Evolutionary conservation across 1,284 basidiomycete genomes (phyloP).

Genomic region (Leccinum subfulvum): DNA sequence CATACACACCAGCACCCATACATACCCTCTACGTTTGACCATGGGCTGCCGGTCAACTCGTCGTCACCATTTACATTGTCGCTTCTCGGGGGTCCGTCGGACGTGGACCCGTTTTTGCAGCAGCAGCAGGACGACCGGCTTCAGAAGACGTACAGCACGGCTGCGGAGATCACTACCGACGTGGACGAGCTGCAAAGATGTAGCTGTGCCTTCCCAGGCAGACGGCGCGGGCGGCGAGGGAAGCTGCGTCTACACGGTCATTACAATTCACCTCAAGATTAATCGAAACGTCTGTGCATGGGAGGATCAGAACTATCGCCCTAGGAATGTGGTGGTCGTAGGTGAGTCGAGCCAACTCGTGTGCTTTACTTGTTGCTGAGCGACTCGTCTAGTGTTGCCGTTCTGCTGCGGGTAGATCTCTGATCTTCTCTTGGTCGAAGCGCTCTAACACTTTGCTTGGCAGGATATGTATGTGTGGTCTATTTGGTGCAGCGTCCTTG

Average conservation of each 20-base stretch:
- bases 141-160: slow-evolving; percentile 58
- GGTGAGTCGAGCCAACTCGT: too few relatives aligned
- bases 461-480: too few relatives aligned
- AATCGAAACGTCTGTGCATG: too few relatives aligned
- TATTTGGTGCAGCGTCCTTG: too few relatives aligned
- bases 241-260: neutral
- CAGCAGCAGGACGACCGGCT: slow-evolving; percentile 40
- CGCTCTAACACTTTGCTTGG: too few relatives aligned
- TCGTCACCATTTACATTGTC: slow-evolving; percentile 25
- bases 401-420: too few relatives aligned
- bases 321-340: too few relatives aligned
- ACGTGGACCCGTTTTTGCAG: slow-evolving; percentile 36
- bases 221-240: slow-evolving; percentile 9
- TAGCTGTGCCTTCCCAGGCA: slow-evolving; percentile 17
- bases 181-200: slow-evolving; percentile 68
- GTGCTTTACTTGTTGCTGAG: too few relatives aligned
- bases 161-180: slow-evolving; percentile 68
- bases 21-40: slow-evolving; percentile 22
- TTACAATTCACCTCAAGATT: neutral
- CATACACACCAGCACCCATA: slow-evolving; percentile 3
- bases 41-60: slow-evolving; percentile 4
- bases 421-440: too few relatives aligned
- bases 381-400: too few relatives aligned
- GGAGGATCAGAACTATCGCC: too few relatives aligned
- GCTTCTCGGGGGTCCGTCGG: slow-evolving; percentile 15